Evolutionary conservation across 306 rosid species (phyloP), one percentile per base, ranked within the genome.

Genomic region (Sphenostylis stenocarpa): DNA sequence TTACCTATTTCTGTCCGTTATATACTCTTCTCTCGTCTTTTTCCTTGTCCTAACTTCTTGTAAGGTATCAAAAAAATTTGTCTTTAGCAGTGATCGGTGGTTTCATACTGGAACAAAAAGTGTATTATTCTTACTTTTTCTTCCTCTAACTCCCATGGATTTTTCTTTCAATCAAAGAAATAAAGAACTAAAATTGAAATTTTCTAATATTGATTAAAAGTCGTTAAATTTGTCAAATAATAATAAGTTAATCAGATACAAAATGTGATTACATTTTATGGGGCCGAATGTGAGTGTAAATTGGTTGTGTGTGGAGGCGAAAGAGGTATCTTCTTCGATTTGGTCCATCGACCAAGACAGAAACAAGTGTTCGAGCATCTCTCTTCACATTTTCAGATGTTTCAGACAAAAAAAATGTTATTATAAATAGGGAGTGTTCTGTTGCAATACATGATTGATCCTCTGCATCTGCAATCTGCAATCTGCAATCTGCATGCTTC

Each of bases 381-480:
- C 15, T 11, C 15, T 41, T 41, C 47, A 41, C 15, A 41, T 12
- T 41, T 49, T 49, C 60, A 52, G 60, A 12, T 52, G 28, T 52
- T 52, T 52, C 29, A 20, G 60, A 52, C 60, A 52, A 20, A 41
- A 41, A 36, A 41, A 41, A 0, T n/a, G 47, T 41, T 41, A 41
- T 41, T 41, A 11, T 41, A 0, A 41, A 10, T 41, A 41, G 4
- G 47, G 15, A 41, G 15, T 41, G 15, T 41, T 41, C 43, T 60
- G 80, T 74, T 60, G 33, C 11, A 83, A 65, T 52, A 19, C 17
- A 13, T 47, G 68, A 70, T 70, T 66, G 73, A 75, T 81, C 56
- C 81, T 74, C 23, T 80, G 78, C 43, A n/a, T 26, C 28, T 26
- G 28, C 2, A 26, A 26, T 26, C 28, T 26, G n/a, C 45, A 39